These are phyloP conservation scores for Corniculantispora saksenae DNA, from an alignment of 2,329 filamentous ascomycete species.

Conservation along the genomic window DNA sequence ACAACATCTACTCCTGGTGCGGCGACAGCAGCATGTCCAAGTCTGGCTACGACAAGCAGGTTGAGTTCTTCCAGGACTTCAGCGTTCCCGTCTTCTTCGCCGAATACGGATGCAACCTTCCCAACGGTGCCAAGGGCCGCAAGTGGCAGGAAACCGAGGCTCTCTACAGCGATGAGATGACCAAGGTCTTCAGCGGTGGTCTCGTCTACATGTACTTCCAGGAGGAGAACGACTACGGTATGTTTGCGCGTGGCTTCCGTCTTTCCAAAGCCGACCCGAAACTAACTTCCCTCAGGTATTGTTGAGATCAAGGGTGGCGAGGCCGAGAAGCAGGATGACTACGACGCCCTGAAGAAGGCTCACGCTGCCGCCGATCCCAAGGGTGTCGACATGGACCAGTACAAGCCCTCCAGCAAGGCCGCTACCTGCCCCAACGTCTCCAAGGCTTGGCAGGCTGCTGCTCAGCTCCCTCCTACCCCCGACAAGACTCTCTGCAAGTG, in stretches of 20 bases:
- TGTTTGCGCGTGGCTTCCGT: conserved; percentile 29
- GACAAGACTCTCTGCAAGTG: conserved; percentile 80
- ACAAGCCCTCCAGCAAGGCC: conserved; percentile 72
- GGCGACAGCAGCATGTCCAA: conserved; percentile 74
- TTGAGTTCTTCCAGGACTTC: conserved; percentile 84
- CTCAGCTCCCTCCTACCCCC: conserved; percentile 76
- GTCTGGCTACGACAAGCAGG: conserved; percentile 82
- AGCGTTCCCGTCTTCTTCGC: conserved; percentile 97
- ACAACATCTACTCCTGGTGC: conserved; percentile 99
- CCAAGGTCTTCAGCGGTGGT: conserved; percentile 84
- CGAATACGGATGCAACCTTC: conserved; percentile 92
- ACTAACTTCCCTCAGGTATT: conserved; percentile 54
- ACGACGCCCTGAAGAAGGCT: conserved; percentile 68
- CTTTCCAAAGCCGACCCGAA: too few relatives aligned
- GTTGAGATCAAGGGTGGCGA: conserved; percentile 56
- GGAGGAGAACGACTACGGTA: conserved; percentile 85
- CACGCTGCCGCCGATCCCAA: conserved; percentile 68
- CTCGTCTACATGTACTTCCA: conserved; percentile 99
- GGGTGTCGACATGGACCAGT: conserved; percentile 64
- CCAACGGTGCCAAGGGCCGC: conserved; percentile 62
- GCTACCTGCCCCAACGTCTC: conserved; percentile 69
- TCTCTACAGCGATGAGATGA: conserved; percentile 82
- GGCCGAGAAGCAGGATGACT: conserved; percentile 69
- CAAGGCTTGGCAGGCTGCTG: conserved; percentile 61
- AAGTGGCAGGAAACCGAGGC: conserved; percentile 82